Base-by-base conservation (phyloP, 257 asterid genomes). In the Capsicum rhomboideum region DNA sequence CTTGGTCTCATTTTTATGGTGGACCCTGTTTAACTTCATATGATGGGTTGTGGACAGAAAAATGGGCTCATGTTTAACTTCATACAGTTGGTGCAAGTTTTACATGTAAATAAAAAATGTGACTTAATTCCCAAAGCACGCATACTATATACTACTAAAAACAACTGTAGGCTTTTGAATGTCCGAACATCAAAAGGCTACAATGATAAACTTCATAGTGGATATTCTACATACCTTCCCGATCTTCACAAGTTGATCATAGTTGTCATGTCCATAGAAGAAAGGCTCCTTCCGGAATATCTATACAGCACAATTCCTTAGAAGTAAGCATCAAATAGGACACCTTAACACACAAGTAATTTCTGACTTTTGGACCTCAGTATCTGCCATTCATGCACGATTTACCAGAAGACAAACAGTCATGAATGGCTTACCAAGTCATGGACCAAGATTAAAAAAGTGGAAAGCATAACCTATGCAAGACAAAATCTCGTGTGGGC, bases 221-320 rank as follows among this genome's bases (percentile, higher is more conserved):
- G 49, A 28, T 52, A 52, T 77, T 77, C 64, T 28, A 52, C 64
- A 42, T 67, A 82, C 85, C 85, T 82, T 82, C 29, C 80, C 85
- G 2, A 82, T 82, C 85, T 82, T 82, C 37, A 82, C 85, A 52
- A 82, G 85, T 34, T 82, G 85, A 67, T 82, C 85, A 67, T 82
- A 68, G 52, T 82, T 82, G 85, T 82, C 85, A 64, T 82, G 85
- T 53, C 85, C 85, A 52, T 68, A 67, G 52, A 82, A 82, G 85
- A 82, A 82, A 50, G 85, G 85, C 85, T 82, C 85, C 78, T 82
- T 82, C 68, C 85, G 85, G 85, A 82, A 82, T 67, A 82, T 82
- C 85, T 82, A 82, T 52, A 82, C 14, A 67, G 42, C 37, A 67
- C 26, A 66, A 82, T 50, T 66, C 59, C 75, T 23, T 49, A 82